Evolutionary conservation across 1,139 yeast species (phyloP), one percentile per base, ranked within the genome.

Genomic region (Yarrowia galli): DNA sequence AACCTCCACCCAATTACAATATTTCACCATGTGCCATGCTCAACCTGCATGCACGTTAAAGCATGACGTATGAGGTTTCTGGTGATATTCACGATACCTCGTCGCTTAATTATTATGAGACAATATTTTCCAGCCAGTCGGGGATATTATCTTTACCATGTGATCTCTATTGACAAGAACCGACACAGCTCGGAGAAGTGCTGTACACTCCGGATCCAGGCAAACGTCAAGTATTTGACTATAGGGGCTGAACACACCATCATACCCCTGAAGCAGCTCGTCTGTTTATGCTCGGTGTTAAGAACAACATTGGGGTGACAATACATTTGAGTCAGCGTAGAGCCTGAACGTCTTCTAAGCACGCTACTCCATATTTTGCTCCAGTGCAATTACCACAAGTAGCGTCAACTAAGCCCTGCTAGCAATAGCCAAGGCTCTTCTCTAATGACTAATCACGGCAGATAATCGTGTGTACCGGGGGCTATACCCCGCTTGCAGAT

Each of bases 31-130:
- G 51, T 25, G 20, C 53, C 36, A 10, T 18, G 22, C 16, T 18
- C 23, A 10, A 25, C 53, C 36, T 48, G 53, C 53, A 48, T 48
- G 53, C 38, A 46, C 51, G 51, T 22, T 25, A 16, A 46, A 48
- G 38, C 36, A 12, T 28, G 20, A n/a, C 4, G 35, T 13, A 13
- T 48, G 53, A 25, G 51, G 53, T 48, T 46, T 46, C 53, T 48
- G 53, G 16, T 18, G 53, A 48, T n/a, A n/a, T 28, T 28, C 51
- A 22, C 32, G 32, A 28, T 7, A 3, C 6, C 25, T 13, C 8
- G 28, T 45, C 49, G 51, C 51, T 9, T 18, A 28, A 48, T 48
- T 48, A 48, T 48, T 48, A 48, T 48, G 53, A 48, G 53, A 48
- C 53, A 48, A 28, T 25, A 45, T 23, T 43, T 45, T 45, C 7